Conservation (phyloP, 495 filamentous ascomycete species). For the Aspergillus biplanus region DNA sequence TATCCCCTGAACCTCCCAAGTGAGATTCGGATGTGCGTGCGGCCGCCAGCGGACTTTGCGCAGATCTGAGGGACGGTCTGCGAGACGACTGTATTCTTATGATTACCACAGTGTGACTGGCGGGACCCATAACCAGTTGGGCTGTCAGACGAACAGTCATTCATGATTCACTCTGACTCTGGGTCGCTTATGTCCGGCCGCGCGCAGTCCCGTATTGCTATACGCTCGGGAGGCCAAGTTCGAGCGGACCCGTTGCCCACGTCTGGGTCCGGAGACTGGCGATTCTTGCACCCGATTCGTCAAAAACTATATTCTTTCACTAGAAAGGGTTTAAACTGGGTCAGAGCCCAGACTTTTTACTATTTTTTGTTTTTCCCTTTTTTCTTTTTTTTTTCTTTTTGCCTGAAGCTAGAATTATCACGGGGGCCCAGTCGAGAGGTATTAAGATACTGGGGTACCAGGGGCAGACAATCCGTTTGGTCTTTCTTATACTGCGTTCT, state of each 20-base stretch:
- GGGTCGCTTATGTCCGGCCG: not conserved
- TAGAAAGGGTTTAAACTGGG: slow-evolving; percentile 11
- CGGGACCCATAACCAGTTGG: not conserved
- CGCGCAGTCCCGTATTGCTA: slow-evolving; percentile 3
- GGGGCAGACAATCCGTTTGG: not conserved
- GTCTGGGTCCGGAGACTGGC: slow-evolving; percentile 18
- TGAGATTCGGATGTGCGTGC: not conserved
- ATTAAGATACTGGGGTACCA: slow-evolving; percentile 16
- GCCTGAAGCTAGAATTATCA: not conserved
- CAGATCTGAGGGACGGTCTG: no score
- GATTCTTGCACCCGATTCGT: slow-evolving; percentile 24
- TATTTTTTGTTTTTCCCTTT: slow-evolving; percentile 14
- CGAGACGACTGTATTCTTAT: no score
- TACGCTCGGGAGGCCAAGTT: slow-evolving; percentile 11
- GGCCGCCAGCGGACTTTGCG: not conserved
- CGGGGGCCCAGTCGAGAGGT: not conserved
- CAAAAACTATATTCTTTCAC: slow-evolving; percentile 5
- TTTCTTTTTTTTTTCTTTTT: slow-evolving; percentile 12
- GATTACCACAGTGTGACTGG: not conserved
- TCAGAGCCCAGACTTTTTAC: slow-evolving; percentile 17
- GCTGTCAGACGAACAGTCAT: not conserved
- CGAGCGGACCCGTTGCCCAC: slow-evolving; percentile 2
- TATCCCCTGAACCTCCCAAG: not conserved
- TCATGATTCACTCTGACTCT: not conserved
- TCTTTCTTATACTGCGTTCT: slow-evolving; percentile 3